phyloP scores from a whole-genome alignment of 2,329 filamentous ascomycete genomes.

The Pseudocercospora crystallina region DNA sequence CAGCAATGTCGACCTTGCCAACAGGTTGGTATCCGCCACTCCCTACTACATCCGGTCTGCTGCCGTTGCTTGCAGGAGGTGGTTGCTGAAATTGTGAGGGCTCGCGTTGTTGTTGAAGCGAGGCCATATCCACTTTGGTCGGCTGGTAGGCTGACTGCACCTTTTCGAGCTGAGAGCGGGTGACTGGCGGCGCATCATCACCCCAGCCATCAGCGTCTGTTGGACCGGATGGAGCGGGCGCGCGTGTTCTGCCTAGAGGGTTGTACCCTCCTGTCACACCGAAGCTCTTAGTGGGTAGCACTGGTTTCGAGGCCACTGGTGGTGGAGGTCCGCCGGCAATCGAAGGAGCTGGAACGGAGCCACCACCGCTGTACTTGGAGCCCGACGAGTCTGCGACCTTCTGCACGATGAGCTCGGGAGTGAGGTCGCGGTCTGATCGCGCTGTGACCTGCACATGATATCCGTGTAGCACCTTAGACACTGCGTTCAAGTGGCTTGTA shows the following conservation, averaged over 20 bases:
- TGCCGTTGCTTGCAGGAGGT: constrained; percentile 46
- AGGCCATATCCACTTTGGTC: constrained; percentile 90
- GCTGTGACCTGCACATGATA: constrained; percentile 98
- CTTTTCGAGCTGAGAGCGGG: constrained; percentile 83
- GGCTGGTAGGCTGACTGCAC: constrained; percentile 91
- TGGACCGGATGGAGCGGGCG: constrained; percentile 53
- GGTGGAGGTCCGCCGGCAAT: constrained; percentile 62
- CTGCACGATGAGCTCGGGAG: constrained; percentile 81
- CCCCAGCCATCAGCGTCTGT: constrained; percentile 92
- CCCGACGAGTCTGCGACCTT: constrained; percentile 95
- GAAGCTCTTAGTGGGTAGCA: constrained; percentile 72
- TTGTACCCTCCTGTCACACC: constrained; percentile 59
- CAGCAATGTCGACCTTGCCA: constrained; percentile 96
- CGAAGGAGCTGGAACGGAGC: constrained; percentile 40
- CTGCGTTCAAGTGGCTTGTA: constrained; percentile 85
- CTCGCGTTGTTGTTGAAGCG: constrained; percentile 72
- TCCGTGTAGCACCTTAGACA: constrained; percentile 88
- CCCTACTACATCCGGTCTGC: constrained; percentile 61
- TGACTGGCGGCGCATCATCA: constrained; percentile 85
- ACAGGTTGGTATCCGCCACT: constrained; percentile 88
- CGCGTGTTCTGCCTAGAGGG: constrained; percentile 62
- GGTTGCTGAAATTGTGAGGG: constrained; percentile 60
- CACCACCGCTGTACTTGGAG: constrained; percentile 81
- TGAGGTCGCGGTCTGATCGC: constrained; percentile 84
- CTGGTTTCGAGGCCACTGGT: constrained; percentile 82